Evolutionary conservation across 257 asterid genomes (phyloP).

Genomic region (Voacanga thouarsii): DNA sequence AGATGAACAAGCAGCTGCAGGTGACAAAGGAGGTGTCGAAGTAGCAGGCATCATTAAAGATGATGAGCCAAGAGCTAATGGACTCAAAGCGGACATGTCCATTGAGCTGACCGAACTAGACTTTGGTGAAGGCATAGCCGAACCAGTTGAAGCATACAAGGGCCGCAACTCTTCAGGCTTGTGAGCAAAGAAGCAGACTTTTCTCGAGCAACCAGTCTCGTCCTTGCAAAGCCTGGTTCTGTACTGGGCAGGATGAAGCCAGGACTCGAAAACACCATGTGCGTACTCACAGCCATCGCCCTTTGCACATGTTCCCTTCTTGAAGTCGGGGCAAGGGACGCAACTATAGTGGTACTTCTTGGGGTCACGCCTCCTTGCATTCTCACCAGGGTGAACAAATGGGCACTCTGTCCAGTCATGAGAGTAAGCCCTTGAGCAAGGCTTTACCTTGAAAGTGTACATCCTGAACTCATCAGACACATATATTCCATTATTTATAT

Average conservation of each 20-base stretch:
- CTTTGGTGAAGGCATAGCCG: constrained; percentile 80
- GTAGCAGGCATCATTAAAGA: constrained; percentile 33
- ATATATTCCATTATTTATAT: constrained; percentile 42
- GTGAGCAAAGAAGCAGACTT: constrained; percentile 91
- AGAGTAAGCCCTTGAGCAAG: constrained; percentile 55
- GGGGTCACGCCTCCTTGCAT: constrained; percentile 60
- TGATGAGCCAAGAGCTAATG: constrained; percentile 47
- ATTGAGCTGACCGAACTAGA: constrained; percentile 37
- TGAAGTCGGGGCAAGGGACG: constrained; percentile 91
- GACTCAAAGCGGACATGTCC: constrained; percentile 50
- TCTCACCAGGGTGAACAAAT: constrained; percentile 51
- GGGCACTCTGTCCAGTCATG: constrained; percentile 63
- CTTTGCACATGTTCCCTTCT: constrained; percentile 75
- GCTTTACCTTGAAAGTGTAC: constrained; percentile 53
- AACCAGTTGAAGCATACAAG: constrained; percentile 71
- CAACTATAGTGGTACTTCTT: constrained; percentile 60
- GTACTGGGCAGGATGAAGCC: constrained; percentile 97
- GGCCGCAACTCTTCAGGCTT: constrained; percentile 76
- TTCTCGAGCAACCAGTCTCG: constrained; percentile 72
- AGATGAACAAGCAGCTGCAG: constrained; percentile 58
- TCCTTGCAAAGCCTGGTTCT: constrained; percentile 89
- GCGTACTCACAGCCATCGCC: constrained; percentile 77
- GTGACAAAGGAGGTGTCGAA: constrained; percentile 63
- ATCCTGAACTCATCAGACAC: constrained; percentile 54
- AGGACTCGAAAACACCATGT: constrained; percentile 90